Evolutionary conservation across 768 basidiomycete genomes (phyloP).

Genomic region (Pleurotus eryngii): DNA sequence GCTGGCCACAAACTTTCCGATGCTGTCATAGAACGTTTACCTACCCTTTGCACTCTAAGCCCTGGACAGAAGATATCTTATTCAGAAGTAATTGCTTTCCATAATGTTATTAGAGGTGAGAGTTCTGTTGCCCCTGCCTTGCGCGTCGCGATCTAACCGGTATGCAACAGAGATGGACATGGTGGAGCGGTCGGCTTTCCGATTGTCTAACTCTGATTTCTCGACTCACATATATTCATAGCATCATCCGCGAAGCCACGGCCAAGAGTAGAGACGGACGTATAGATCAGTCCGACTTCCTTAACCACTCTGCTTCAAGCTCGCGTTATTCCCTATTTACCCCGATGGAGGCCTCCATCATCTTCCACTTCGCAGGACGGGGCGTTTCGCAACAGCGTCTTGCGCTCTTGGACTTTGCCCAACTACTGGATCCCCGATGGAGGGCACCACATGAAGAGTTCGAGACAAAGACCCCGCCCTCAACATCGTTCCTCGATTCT

Average conservation of each 20-base stretch:
- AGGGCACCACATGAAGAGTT: conserved; percentile 59
- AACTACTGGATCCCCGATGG: conserved; percentile 90
- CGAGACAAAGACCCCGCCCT: conserved; percentile 24
- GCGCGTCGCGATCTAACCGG: too few relatives aligned
- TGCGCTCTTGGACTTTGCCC: conserved; percentile 86
- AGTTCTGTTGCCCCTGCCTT: conserved; percentile 8
- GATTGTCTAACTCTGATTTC: neutral
- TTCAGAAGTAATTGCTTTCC: conserved; percentile 94
- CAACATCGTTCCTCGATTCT: conserved; percentile 47
- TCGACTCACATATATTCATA: conserved; percentile 21
- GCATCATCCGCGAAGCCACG: conserved; percentile 87
- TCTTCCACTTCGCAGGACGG: conserved; percentile 95
- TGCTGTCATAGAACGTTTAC: conserved; percentile 86
- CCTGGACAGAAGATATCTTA: conserved; percentile 92
- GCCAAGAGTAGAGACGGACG: conserved; percentile 91
- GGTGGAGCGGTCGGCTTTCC: conserved; percentile 67
- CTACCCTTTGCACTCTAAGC: conserved; percentile 86
- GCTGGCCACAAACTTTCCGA: conserved; percentile 97
- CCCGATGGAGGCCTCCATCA: conserved; percentile 96
- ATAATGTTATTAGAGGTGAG: conserved; percentile 90
- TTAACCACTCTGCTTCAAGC: conserved; percentile 79
- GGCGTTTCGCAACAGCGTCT: conserved; percentile 70
- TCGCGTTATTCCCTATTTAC: conserved; percentile 95
- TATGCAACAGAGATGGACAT: conserved; percentile 85
- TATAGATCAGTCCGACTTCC: conserved; percentile 94